These are phyloP conservation scores for Fusarium sp. DNA, from an alignment of 2,329 filamentous ascomycete genomes.

Conservation along the genomic window DNA sequence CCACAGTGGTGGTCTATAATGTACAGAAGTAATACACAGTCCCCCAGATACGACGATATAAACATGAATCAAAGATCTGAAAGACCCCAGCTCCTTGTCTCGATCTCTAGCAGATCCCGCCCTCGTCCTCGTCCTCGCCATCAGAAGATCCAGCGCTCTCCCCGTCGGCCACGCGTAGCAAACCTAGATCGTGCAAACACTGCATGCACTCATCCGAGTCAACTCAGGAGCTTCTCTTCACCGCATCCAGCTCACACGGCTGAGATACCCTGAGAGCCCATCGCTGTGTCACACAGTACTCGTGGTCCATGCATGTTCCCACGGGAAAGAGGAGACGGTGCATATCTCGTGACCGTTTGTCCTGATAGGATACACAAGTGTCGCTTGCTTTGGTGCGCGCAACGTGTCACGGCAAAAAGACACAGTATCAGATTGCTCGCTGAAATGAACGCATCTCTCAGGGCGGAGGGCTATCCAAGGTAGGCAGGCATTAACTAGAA, in stretches of 20 bases:
- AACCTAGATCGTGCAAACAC: constrained; percentile 23
- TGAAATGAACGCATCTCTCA: constrained; percentile 1
- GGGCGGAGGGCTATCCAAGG: constrained; percentile 33
- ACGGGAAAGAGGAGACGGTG: constrained; percentile 2
- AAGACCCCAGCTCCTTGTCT: not conserved
- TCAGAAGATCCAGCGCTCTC: constrained; percentile 34
- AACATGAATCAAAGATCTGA: constrained; percentile 3
- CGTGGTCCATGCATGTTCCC: constrained; percentile 12
- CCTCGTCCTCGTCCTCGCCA: not conserved
- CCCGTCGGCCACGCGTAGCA: constrained; percentile 9
- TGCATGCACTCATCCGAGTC: constrained; percentile 22
- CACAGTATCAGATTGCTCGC: constrained; percentile 37
- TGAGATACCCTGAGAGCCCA: not conserved
- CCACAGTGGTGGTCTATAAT: constrained; percentile 4
- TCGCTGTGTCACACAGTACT: constrained; percentile 21
- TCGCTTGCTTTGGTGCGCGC: constrained; percentile 40
- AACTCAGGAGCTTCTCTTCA: constrained; percentile 19
- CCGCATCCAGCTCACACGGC: constrained; percentile 20
- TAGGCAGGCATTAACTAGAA: constrained; percentile 45
- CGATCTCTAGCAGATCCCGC: constrained; percentile 22
- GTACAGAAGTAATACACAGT: constrained; percentile 12
- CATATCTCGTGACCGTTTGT: constrained; percentile 20
- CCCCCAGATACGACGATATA: not conserved
- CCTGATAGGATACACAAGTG: constrained; percentile 19
- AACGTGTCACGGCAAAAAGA: constrained; percentile 36